A percentile compares a stretch with the other conserved stretches of the same genome.
Evolutionary conservation across 2,329 filamentous ascomycete species (phyloP).

Genomic region (Amylocarpus encephaloides): DNA sequence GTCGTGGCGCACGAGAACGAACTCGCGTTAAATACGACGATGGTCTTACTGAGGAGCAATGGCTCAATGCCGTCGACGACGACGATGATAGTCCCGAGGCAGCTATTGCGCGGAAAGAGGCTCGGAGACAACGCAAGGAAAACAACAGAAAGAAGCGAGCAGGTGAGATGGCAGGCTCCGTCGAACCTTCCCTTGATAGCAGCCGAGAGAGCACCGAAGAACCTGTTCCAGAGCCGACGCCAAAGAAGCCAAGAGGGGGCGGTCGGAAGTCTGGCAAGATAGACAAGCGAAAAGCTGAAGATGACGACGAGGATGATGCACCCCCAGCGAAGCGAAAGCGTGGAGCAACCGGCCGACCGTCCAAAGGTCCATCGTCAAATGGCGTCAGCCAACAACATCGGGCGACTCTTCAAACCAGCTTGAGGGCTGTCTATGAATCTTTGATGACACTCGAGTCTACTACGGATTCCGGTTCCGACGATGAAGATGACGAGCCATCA

Average conservation of each 20-base stretch:
- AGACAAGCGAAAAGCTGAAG: conserved; percentile 80
- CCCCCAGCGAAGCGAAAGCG: conserved; percentile 74
- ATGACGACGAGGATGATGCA: conserved; percentile 56
- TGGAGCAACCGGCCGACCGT: conserved; percentile 64
- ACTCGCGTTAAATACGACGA: conserved; percentile 95
- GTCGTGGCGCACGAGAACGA: conserved; percentile 89
- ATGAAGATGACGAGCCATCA: conserved; percentile 45
- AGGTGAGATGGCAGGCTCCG: conserved; percentile 27
- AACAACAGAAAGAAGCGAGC: conserved; percentile 64
- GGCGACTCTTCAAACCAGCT: conserved; percentile 68
- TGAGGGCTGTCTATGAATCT: conserved; percentile 70
- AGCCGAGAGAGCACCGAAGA: conserved; percentile 82
- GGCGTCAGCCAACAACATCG: conserved; percentile 65
- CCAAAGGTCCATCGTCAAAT: conserved; percentile 34
- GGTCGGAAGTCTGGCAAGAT: conserved; percentile 63
- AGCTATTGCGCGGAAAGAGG: conserved; percentile 83
- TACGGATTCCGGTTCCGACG: conserved; percentile 51
- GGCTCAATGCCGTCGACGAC: conserved; percentile 95
- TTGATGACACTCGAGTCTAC: conserved; percentile 82
- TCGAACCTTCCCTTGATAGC: conserved; percentile 65
- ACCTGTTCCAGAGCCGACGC: conserved; percentile 54
- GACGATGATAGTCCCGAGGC: conserved; percentile 93
- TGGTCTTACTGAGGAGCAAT: conserved; percentile 96
- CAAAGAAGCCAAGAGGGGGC: conserved; percentile 66
- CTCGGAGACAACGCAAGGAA: conserved; percentile 73